Conservation (phyloP, 2,329 filamentous ascomycete species). For the Microcyclospora tardicrescens region DNA sequence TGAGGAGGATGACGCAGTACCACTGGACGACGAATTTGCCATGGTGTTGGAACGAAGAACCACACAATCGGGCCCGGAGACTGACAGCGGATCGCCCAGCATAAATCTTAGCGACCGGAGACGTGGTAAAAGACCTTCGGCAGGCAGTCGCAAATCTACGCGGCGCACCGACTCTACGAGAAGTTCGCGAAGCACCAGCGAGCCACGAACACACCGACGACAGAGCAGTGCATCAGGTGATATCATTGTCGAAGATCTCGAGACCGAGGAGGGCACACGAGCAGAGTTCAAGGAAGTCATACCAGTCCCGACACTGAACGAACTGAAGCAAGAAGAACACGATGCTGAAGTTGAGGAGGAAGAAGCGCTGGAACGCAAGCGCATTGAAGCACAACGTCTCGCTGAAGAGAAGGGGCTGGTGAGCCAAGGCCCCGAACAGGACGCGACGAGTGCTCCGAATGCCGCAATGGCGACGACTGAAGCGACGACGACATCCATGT, state of each 20-base stretch:
- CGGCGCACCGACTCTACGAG: conserved; percentile 13
- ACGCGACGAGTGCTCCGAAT: neutral
- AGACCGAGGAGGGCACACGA: neutral
- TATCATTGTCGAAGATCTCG: conserved; percentile 3
- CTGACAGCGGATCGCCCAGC: conserved; percentile 59
- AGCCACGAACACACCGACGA: neutral
- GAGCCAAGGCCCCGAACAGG: conserved; percentile 3
- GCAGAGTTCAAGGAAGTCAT: conserved; percentile 10
- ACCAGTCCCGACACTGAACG: conserved; percentile 34
- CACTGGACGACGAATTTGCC: conserved; percentile 83
- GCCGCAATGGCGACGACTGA: neutral
- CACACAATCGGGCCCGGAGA: conserved; percentile 37
- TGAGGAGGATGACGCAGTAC: conserved; percentile 77
- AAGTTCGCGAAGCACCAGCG: conserved; percentile 11
- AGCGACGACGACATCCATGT: too few relatives aligned
- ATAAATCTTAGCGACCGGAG: conserved; percentile 22
- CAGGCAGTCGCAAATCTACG: conserved; percentile 19
- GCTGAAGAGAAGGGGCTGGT: conserved; percentile 42
- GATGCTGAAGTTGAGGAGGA: conserved; percentile 43
- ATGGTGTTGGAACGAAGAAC: conserved; percentile 59
- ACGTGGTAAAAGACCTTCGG: conserved; percentile 29
- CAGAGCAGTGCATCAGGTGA: conserved; percentile 8
- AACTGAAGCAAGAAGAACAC: conserved; percentile 47
- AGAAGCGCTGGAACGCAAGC: conserved; percentile 37
- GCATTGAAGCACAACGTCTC: conserved; percentile 42